Evolutionary conservation across 768 basidiomycete species (phyloP).

Genomic region (Boletus pseudo-olivaceus): DNA sequence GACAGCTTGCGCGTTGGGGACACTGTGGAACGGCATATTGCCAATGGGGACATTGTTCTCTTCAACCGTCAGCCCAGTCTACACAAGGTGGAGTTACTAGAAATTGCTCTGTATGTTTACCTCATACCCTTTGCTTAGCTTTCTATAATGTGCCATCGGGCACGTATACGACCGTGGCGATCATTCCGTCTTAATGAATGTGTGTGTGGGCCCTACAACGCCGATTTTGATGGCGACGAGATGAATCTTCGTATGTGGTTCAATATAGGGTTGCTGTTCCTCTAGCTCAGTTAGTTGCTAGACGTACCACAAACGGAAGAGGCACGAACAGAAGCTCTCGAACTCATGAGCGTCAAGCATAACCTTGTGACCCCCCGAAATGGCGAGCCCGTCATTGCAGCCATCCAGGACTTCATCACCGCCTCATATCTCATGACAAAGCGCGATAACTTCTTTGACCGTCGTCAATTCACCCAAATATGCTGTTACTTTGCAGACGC

Average conservation of each 20-base stretch:
- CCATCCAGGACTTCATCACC: slow-evolving; percentile 99
- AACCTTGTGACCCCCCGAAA: slow-evolving; percentile 98
- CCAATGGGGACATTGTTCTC: slow-evolving; percentile 93
- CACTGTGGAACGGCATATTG: slow-evolving; percentile 89
- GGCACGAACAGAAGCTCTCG: slow-evolving; percentile 92
- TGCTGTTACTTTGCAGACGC: slow-evolving; percentile 94
- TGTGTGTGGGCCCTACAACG: slow-evolving; percentile 98
- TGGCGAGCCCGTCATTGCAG: slow-evolving; percentile 98
- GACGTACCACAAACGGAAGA: slow-evolving; percentile 99
- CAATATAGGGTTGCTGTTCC: neutral
- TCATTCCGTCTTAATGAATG: slow-evolving; percentile 98
- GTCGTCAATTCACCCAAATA: slow-evolving; percentile 93
- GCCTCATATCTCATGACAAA: slow-evolving; percentile 94
- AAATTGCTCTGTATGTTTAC: neutral
- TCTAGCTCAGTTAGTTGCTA: slow-evolving; percentile 28
- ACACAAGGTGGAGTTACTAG: slow-evolving; percentile 64
- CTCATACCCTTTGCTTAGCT: slow-evolving; percentile 45
- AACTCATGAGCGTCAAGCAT: slow-evolving; percentile 95
- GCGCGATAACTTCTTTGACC: slow-evolving; percentile 89
- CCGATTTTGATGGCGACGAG: slow-evolving; percentile 99
- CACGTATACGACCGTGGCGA: slow-evolving; percentile 95
- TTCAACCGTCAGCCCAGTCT: slow-evolving; percentile 99
- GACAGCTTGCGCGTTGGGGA: slow-evolving; percentile 84
- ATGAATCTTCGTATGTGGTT: slow-evolving; percentile 90
- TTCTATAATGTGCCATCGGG: slow-evolving; percentile 98